Percentiles rank a stretch among this genome's conserved stretches.
phyloP scores from a whole-genome alignment of 2,329 filamentous ascomycete genomes.

The Ophidiomyces ophidiicola region DNA sequence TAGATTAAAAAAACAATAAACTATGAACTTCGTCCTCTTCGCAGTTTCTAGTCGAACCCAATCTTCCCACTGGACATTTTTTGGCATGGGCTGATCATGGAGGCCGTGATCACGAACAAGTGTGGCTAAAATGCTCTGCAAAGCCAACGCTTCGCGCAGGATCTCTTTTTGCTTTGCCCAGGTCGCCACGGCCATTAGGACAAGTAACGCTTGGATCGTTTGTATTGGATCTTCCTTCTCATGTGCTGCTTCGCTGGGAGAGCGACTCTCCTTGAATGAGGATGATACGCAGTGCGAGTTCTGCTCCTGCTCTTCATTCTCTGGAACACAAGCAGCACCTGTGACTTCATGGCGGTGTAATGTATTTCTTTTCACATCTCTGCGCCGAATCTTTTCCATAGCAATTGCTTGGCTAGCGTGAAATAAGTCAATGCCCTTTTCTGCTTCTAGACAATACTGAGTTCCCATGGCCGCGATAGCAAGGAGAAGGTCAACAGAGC shows the following conservation, averaged over 20 bases:
- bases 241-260: conserved; percentile 31
- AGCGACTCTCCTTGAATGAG: conserved; percentile 16
- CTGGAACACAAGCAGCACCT: conserved; percentile 26
- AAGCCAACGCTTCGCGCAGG: conserved; percentile 43
- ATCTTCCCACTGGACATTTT: conserved; percentile 41
- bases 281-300: conserved; percentile 26
- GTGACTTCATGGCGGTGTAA: conserved; percentile 28
- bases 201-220: conserved; percentile 28
- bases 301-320: not conserved
- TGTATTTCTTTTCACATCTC: conserved; percentile 35
- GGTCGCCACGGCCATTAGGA: conserved; percentile 48
- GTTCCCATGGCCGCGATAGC: conserved; percentile 41
- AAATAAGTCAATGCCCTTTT: conserved; percentile 44
- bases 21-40: conserved; percentile 44
- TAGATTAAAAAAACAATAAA: conserved; percentile 48
- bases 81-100: conserved; percentile 23
- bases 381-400: conserved; percentile 38
- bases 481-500: conserved; percentile 38
- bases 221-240: conserved; percentile 9
- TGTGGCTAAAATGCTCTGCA: conserved; percentile 45
- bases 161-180: conserved; percentile 48
- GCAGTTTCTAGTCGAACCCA: conserved; percentile 45
- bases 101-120: conserved; percentile 44
- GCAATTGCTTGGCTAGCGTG: conserved; percentile 45
- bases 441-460: conserved; percentile 38